phyloP scores from a whole-genome alignment of 495 filamentous ascomycete genomes.

The Podospora australis region DNA sequence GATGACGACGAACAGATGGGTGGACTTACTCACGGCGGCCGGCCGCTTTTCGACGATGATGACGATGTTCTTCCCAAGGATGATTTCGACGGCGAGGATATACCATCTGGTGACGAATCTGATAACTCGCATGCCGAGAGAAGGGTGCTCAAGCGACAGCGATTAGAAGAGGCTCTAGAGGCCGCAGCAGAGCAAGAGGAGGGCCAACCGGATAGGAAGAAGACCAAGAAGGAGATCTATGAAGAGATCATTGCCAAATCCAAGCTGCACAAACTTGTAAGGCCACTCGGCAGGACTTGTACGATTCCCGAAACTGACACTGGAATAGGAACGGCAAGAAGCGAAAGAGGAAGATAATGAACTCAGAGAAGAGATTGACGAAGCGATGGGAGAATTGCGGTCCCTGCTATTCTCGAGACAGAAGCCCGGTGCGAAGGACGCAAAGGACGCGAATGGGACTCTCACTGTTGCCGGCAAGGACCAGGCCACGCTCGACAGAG shows the following conservation, averaged over 20 bases:
- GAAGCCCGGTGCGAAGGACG: conserved; percentile 18
- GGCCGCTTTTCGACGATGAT: conserved; percentile 55
- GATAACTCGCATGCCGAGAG: conserved; percentile 40
- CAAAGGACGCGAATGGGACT: conserved; percentile 55
- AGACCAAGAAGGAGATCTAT: conserved; percentile 92
- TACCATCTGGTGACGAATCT: conserved; percentile 53
- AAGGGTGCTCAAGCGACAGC: conserved; percentile 53
- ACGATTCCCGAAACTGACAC: not conserved
- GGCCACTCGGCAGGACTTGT: not conserved
- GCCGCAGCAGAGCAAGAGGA: conserved; percentile 38
- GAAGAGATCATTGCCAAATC: conserved; percentile 97
- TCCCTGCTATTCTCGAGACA: conserved; percentile 49
- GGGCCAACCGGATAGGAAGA: conserved; percentile 68
- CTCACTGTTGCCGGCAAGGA: conserved; percentile 52
- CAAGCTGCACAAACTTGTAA: conserved; percentile 84
- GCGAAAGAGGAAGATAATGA: conserved; percentile 93
- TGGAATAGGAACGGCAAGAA: conserved; percentile 56
- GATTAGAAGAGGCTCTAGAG: conserved; percentile 29
- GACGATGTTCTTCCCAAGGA: conserved; percentile 38
- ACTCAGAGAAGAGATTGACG: conserved; percentile 48
- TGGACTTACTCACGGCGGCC: conserved; percentile 77
- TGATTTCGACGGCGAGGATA: conserved; percentile 65
- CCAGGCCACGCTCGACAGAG: conserved; percentile 59
- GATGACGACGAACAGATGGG: conserved; percentile 68
- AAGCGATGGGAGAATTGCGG: conserved; percentile 73